Evolutionary conservation across 106 monocot genomes (phyloP).

Genomic region (Phalaenopsis aphrodite): DNA sequence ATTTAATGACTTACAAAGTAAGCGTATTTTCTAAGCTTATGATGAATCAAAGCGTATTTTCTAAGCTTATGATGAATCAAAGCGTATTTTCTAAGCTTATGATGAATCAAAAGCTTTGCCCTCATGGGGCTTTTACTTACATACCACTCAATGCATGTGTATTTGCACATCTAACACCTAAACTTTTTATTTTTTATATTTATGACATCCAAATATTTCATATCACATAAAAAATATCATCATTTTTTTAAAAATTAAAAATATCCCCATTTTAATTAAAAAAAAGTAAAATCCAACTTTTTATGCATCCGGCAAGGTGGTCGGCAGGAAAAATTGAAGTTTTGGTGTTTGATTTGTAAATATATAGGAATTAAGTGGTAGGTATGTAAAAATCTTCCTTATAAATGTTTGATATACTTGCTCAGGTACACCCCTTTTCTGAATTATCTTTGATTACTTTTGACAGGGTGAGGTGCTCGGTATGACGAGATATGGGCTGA

Average conservation of each 20-base stretch:
- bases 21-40: not conserved
- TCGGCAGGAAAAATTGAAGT: too few relatives aligned
- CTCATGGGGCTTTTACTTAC: not conserved
- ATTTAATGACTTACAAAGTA: constrained; percentile 93
- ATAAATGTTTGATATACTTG: not conserved
- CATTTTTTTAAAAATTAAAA: too few relatives aligned
- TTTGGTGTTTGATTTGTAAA: too few relatives aligned
- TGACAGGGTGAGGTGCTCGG: constrained; percentile 90
- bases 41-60: constrained; percentile 1
- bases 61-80: not conserved
- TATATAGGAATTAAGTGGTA: too few relatives aligned
- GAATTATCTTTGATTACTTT: not conserved
- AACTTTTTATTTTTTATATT: too few relatives aligned
- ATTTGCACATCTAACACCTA: too few relatives aligned
- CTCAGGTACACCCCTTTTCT: not conserved
- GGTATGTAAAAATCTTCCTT: not conserved
- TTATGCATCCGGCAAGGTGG: too few relatives aligned
- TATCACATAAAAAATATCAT: too few relatives aligned
- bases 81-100: not conserved
- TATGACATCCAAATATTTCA: too few relatives aligned
- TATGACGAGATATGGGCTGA: constrained; percentile 81
- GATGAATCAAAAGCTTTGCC: not conserved
- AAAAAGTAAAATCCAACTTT: too few relatives aligned
- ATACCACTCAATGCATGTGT: not conserved
- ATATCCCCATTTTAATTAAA: too few relatives aligned